Percentiles rank a stretch among this genome's conserved stretches.
Conservation (phyloP, 2,329 filamentous ascomycete genomes). For the Dactylellina sp. region DNA sequence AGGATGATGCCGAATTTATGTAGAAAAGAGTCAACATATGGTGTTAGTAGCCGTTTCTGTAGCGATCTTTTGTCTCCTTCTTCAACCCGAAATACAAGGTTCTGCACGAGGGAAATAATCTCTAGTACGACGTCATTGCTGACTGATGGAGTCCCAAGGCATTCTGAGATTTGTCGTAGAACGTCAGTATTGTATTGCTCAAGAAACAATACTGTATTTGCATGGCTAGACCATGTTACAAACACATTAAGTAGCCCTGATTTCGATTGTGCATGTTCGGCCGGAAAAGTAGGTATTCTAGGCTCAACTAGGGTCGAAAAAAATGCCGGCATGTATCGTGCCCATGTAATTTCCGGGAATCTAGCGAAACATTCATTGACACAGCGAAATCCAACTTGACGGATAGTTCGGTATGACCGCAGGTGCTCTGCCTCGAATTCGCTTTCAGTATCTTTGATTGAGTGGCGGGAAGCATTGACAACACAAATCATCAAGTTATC, state of each 20-base stretch:
- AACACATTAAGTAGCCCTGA: conserved; percentile 85
- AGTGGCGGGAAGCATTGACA: conserved; percentile 73
- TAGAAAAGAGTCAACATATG: conserved; percentile 72
- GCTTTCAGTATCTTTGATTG: conserved; percentile 63
- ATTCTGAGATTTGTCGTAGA: conserved; percentile 78
- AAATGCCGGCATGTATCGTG: conserved; percentile 76
- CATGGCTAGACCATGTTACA: conserved; percentile 79
- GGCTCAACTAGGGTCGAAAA: conserved; percentile 81
- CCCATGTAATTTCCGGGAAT: conserved; percentile 78
- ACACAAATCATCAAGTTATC: conserved; percentile 72
- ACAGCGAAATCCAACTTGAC: conserved; percentile 83
- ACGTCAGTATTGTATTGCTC: conserved; percentile 71
- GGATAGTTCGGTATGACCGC: conserved; percentile 68
- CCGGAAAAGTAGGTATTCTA: conserved; percentile 79
- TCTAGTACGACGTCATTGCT: conserved; percentile 90
- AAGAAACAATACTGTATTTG: conserved; percentile 76
- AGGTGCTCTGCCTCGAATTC: conserved; percentile 47
- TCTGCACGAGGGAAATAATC: conserved; percentile 79
- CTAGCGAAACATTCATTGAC: conserved; percentile 81
- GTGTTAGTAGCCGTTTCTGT: conserved; percentile 69
- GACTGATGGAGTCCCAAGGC: conserved; percentile 76
- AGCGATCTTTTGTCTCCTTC: conserved; percentile 69
- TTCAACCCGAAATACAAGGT: conserved; percentile 72
- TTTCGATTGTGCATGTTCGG: conserved; percentile 88
- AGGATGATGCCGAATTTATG: conserved; percentile 77